Conservation (phyloP, 768 basidiomycete species). For the Boletus subparvulus region DNA sequence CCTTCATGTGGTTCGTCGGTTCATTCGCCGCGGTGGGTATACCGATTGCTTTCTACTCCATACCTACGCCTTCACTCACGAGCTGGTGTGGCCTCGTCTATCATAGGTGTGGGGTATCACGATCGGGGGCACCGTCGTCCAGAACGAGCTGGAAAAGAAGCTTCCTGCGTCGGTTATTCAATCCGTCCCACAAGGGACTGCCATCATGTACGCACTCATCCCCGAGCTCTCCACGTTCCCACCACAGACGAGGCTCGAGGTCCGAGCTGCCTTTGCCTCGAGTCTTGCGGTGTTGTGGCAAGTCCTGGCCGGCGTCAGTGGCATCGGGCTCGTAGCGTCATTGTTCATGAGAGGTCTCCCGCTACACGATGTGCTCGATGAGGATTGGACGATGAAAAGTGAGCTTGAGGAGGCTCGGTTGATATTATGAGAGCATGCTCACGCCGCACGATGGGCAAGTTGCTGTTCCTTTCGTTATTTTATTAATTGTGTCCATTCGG, state of each 20-base stretch:
- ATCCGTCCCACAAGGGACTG: slow-evolving; percentile 36
- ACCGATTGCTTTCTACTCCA: background rate
- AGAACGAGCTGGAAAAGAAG: slow-evolving; percentile 42
- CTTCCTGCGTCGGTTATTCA: slow-evolving; percentile 41
- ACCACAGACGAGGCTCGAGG: slow-evolving; percentile 33
- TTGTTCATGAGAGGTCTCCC: background rate
- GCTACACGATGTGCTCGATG: background rate
- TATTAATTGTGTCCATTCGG: too few species aligned
- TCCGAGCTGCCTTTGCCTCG: slow-evolving; percentile 41
- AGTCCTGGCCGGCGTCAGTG: slow-evolving; percentile 37
- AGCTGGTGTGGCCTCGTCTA: background rate
- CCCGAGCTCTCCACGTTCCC: slow-evolving; percentile 39
- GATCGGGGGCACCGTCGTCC: slow-evolving; percentile 46
- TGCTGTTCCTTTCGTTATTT: too few species aligned
- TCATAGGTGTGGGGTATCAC: slow-evolving; percentile 47
- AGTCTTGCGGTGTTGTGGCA: slow-evolving; percentile 43
- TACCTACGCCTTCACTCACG: background rate
- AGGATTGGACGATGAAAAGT: background rate
- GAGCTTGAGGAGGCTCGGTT: too few species aligned
- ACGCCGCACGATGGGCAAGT: too few species aligned
- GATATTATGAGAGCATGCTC: too few species aligned
- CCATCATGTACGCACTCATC: slow-evolving; percentile 46
- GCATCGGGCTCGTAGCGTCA: background rate
- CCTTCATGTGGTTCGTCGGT: background rate
- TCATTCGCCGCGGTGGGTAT: background rate